phyloP scores from a whole-genome alignment of 495 filamentous ascomycete genomes.

The Tuber brumale region DNA sequence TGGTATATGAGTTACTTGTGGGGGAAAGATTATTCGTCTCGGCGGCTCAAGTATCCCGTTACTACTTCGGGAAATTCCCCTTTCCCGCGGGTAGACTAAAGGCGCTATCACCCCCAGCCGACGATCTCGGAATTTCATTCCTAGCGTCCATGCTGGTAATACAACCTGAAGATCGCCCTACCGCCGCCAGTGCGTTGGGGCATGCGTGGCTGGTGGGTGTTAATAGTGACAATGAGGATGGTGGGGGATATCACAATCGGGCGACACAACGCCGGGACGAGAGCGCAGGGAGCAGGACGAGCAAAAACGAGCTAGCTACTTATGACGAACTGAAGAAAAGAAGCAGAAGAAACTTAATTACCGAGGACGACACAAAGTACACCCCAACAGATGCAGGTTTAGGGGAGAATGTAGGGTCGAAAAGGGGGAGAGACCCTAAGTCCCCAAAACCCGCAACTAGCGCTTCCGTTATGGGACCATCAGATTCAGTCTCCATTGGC shows the following conservation, averaged over 20 bases:
- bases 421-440: not conserved
- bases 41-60: not conserved
- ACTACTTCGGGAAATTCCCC: not conserved
- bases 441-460: not conserved
- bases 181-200: not conserved
- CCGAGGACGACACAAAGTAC: not conserved
- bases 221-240: not conserved
- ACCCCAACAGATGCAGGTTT: not conserved
- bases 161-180: not conserved
- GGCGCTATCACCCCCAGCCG: not conserved
- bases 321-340: not conserved
- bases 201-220: not conserved
- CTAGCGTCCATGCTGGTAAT: not conserved
- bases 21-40: not conserved
- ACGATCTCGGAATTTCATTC: not conserved
- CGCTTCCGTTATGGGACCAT: not conserved
- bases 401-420: not conserved
- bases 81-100: not conserved
- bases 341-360: not conserved
- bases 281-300: not conserved
- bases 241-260: no score
- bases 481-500: not conserved
- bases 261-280: accelerated
- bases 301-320: not conserved
- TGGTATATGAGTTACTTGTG: not conserved